phyloP scores from a whole-genome alignment of 495 filamentous ascomycete species.

The Penicillium bialowiezense region DNA sequence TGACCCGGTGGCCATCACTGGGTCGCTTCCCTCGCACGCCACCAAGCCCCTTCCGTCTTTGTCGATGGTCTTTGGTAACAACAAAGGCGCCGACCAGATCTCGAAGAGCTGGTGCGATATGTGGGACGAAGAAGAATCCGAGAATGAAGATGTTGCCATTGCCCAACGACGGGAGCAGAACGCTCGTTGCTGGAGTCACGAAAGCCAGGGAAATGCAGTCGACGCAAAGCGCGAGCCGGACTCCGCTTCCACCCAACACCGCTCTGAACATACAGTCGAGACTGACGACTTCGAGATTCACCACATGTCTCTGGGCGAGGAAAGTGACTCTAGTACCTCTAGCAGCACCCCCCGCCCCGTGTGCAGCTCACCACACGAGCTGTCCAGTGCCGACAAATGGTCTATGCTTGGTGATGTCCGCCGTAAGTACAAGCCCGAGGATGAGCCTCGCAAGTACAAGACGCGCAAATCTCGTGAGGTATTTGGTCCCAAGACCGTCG shows the following conservation, averaged over 20 bases:
- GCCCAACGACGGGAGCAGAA: slow-evolving; percentile 69
- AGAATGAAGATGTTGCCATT: slow-evolving; percentile 54
- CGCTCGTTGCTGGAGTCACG: slow-evolving; percentile 77
- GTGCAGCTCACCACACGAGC: slow-evolving; percentile 54
- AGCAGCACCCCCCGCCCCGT: slow-evolving; percentile 46
- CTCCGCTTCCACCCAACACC: slow-evolving; percentile 49
- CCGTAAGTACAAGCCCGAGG: slow-evolving; percentile 44
- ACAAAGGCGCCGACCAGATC: slow-evolving; percentile 58
- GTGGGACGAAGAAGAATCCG: slow-evolving; percentile 85
- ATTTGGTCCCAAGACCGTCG: slow-evolving; percentile 40
- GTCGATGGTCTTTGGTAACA: slow-evolving; percentile 74
- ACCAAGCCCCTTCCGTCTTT: slow-evolving; percentile 63
- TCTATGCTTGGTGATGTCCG: slow-evolving; percentile 76
- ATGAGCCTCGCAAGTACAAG: slow-evolving; percentile 64
- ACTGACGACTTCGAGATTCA: slow-evolving; percentile 29
- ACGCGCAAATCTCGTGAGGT: slow-evolving; percentile 49
- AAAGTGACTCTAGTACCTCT: slow-evolving; percentile 62
- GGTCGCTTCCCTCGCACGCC: slow-evolving; percentile 72
- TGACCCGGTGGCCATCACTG: slow-evolving; percentile 61
- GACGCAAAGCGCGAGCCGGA: slow-evolving; percentile 41
- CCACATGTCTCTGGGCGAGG: slow-evolving; percentile 49
- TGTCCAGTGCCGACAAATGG: slow-evolving; percentile 76
- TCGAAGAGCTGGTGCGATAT: slow-evolving; percentile 98
- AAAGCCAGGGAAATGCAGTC: slow-evolving; percentile 51
- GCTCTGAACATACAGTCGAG: slow-evolving; percentile 17